Base-by-base conservation (phyloP, 192 early-diverging fungal genomes). In the Umbelopsis isabellina region DNA sequence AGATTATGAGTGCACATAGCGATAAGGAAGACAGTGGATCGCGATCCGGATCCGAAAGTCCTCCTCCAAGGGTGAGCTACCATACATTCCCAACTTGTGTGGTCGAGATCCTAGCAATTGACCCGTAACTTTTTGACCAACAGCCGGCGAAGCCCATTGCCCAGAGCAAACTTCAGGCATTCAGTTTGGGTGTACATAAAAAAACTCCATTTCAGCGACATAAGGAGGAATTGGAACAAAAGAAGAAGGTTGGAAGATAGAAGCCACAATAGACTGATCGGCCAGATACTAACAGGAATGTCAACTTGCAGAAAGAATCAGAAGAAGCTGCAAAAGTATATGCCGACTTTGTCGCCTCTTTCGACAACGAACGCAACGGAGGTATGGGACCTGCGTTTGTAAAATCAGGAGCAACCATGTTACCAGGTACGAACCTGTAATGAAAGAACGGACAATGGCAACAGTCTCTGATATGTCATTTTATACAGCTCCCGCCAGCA, bases 331-430 rank as follows among this genome's bases (percentile, higher is more conserved):
- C 90, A 25, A 85, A 87, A 66, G 91, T 91, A 2, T 91, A 91
- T 74, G 86, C 83, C 48, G 91, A 93, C 37, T 95, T 95, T 78
- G 89, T 91, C 12, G 91, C 91, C 7, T 93, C 92, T 1, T 93
- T 95, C 72, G 91, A 89, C 58, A 83, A 83, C n/a, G 86, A 85
- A 22, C 44, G 69, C 23, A 66, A 49, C 37, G 67, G 61, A 76
- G 76, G 69, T 67, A 80, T 41, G 69, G 77, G 11, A 80, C 77
- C 53, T 13, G 41, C 71, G 35, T 89, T 89, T 71, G 77, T 89
- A 33, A 83, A 82, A 69, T 79, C 79, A 20, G 81, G 79, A 33
- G 81, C 84, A 11, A 74, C 79, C 51, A 72, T 83, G n/a, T 79
- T 75, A 1, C 79, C 73, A 46, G 70, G 84, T 83, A 72, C 6